phyloP scores from a whole-genome alignment of 2,329 filamentous ascomycete species.

The Pyrenochaeta sp. region DNA sequence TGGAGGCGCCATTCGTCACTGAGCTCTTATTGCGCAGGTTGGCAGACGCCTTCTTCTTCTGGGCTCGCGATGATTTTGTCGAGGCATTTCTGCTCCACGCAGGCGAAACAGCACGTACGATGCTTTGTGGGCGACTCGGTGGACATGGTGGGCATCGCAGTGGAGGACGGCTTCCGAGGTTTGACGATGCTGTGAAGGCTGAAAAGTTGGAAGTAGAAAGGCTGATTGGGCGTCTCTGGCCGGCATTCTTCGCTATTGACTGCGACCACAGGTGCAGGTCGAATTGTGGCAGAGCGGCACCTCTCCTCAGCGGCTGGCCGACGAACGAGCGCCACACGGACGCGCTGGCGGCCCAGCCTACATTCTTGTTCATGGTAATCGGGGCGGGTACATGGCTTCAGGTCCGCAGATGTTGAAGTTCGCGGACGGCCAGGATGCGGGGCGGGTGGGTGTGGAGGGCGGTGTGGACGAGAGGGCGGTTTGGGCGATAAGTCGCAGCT shows the following conservation, averaged over 20 bases:
- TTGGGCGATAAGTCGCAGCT: constrained; percentile 13
- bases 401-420: constrained; percentile 8
- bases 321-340: constrained; percentile 40
- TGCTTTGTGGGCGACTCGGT: constrained; percentile 20
- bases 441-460: constrained; percentile 7
- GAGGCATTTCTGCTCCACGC: constrained; percentile 42
- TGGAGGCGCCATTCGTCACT: constrained; percentile 33
- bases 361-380: constrained; percentile 56
- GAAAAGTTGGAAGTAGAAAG: constrained; percentile 5
- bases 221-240: constrained; percentile 16
- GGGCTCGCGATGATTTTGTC: constrained; percentile 24
- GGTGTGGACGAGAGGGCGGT: constrained; percentile 9
- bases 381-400: constrained; percentile 43
- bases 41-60: constrained; percentile 17
- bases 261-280: constrained; percentile 11
- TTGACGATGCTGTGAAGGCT: constrained; percentile 14
- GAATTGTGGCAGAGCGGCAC: constrained; percentile 22
- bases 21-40: constrained; percentile 49
- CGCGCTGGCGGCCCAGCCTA: constrained; percentile 46
- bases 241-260: constrained; percentile 6
- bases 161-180: constrained; percentile 15
- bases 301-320: constrained; percentile 32
- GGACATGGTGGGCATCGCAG: too few relatives aligned
- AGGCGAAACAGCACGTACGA: constrained; percentile 33
- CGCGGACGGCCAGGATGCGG: constrained; percentile 8